A percentile compares a stretch with the other conserved stretches of the same genome.
phyloP scores from a whole-genome alignment of 75 land plant genomes.

The Gnetum montanum region DNA sequence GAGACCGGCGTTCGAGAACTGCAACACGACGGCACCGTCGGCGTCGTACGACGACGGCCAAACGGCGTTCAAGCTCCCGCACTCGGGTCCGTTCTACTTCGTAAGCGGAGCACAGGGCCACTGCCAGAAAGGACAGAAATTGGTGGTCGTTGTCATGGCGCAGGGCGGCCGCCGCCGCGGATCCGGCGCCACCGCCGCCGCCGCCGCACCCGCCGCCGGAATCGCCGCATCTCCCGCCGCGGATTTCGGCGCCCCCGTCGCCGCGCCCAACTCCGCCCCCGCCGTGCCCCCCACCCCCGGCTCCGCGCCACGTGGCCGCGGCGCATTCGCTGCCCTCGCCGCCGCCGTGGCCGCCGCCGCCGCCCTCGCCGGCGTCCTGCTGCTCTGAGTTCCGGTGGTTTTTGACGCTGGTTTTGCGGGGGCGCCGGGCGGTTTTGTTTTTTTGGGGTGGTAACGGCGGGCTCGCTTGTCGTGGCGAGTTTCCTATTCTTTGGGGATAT shows the following conservation, averaged over 20 bases:
- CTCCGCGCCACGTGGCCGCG: not conserved
- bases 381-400: not conserved
- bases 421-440: not conserved
- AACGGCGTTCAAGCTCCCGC: constrained; percentile 25
- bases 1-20: constrained; percentile 23
- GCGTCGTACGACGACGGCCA: constrained; percentile 22
- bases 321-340: not conserved
- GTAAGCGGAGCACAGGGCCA: constrained; percentile 42
- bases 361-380: not conserved
- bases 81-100: constrained; percentile 51
- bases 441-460: too few relatives aligned
- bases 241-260: not conserved
- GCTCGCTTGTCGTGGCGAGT: too few relatives aligned
- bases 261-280: not conserved
- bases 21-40: constrained; percentile 35
- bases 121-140: constrained; percentile 59
- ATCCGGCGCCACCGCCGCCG: not conserved
- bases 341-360: constrained; percentile 3
- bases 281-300: not conserved
- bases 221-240: not conserved
- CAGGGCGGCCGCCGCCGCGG: not conserved
- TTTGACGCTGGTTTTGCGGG: not conserved
- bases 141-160: constrained; percentile 38
- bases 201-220: not conserved
- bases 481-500: too few relatives aligned